phyloP scores from a whole-genome alignment of 2,329 filamentous ascomycete genomes.

The Ascochyta clinopodiicola region DNA sequence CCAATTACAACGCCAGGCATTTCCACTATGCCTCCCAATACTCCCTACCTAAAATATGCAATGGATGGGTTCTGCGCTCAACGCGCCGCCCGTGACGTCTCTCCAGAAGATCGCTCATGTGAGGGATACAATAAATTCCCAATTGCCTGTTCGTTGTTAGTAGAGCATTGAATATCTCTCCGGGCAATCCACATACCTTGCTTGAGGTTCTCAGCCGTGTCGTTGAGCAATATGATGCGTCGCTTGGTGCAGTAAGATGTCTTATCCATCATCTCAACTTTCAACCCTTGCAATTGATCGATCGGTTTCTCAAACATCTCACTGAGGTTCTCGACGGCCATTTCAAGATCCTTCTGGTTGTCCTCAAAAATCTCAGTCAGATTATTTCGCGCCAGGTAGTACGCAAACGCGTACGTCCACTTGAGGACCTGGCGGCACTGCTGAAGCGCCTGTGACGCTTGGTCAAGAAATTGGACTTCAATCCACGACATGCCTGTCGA shows the following conservation, averaged over 20 bases:
- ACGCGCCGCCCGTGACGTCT: neutral
- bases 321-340: slow-evolving; percentile 95
- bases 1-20: slow-evolving; percentile 22
- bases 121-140: slow-evolving; percentile 42
- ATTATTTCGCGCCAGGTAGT: slow-evolving; percentile 95
- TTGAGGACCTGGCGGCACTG: slow-evolving; percentile 98
- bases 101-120: slow-evolving; percentile 15
- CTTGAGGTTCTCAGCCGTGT: slow-evolving; percentile 91
- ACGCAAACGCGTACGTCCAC: slow-evolving; percentile 99
- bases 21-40: slow-evolving; percentile 17
- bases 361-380: slow-evolving; percentile 97
- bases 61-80: slow-evolving; percentile 1
- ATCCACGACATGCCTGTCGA: slow-evolving; percentile 98
- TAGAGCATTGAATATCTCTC: neutral
- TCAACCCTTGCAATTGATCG: slow-evolving; percentile 81
- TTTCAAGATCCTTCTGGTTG: slow-evolving; percentile 96
- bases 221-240: slow-evolving; percentile 84
- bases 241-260: slow-evolving; percentile 96
- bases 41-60: slow-evolving; percentile 21
- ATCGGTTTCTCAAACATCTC: slow-evolving; percentile 99
- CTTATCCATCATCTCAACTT: slow-evolving; percentile 98
- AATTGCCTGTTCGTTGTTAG: slow-evolving; percentile 35
- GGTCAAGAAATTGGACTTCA: slow-evolving; percentile 95
- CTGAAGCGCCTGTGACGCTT: slow-evolving; percentile 90
- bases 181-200: slow-evolving; percentile 66